phyloP scores from a whole-genome alignment of 176 grass and related monocot species.

The Carex kokanica region DNA sequence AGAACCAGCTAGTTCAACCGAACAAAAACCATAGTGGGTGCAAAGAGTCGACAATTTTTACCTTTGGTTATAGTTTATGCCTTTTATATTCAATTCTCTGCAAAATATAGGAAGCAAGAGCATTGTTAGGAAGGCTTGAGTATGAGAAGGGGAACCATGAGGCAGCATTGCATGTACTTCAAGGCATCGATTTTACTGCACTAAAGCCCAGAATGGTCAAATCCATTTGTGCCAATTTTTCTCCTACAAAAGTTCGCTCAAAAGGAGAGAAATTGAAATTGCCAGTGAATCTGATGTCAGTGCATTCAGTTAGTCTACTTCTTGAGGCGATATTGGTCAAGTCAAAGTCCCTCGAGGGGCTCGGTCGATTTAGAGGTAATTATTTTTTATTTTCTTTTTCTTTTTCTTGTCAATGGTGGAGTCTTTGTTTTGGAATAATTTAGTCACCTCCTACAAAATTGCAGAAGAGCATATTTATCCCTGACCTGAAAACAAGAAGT shows the following conservation, averaged over 20 bases:
- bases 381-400: slow-evolving; percentile 6
- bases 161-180: slow-evolving; percentile 93
- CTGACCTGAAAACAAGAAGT: neutral
- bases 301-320: slow-evolving; percentile 96
- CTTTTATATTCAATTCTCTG: neutral
- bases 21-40: neutral
- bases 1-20: neutral
- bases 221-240: slow-evolving; percentile 66
- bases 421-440: neutral
- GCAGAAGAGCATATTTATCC: neutral
- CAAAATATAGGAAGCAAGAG: slow-evolving; percentile 73
- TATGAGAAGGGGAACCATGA: slow-evolving; percentile 93
- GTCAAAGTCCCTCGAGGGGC: slow-evolving; percentile 70
- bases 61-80: slow-evolving; percentile 33
- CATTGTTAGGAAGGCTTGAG: slow-evolving; percentile 89
- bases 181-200: slow-evolving; percentile 77
- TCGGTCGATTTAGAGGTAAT: slow-evolving; percentile 70
- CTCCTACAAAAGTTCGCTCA: slow-evolving; percentile 46
- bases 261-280: slow-evolving; percentile 60
- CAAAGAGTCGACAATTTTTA: neutral
- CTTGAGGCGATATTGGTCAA: slow-evolving; percentile 91
- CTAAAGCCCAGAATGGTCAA: slow-evolving; percentile 66
- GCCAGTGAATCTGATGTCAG: slow-evolving; percentile 70
- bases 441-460: slow-evolving; percentile 14
- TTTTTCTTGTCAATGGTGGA: neutral